phyloP scores from a whole-genome alignment of 768 basidiomycete genomes.

The Trichaptum fuscoviolaceum region DNA sequence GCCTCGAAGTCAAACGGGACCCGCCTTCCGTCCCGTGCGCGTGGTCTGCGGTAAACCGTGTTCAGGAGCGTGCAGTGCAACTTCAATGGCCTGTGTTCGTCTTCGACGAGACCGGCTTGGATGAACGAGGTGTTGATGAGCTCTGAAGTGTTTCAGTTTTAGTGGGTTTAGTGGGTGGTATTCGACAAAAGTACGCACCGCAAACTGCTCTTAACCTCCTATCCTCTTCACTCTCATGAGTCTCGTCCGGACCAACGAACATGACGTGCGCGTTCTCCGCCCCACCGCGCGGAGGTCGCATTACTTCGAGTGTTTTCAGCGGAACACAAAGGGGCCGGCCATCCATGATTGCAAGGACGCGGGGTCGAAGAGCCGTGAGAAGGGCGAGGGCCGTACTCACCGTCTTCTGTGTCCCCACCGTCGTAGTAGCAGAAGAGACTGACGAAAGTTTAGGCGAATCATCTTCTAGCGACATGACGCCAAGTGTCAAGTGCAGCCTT shows the following conservation, averaged over 20 bases:
- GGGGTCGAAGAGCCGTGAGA: slow-evolving; percentile 23
- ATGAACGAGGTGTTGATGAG: slow-evolving; percentile 25
- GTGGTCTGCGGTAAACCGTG: slow-evolving; percentile 27
- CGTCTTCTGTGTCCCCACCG: slow-evolving; percentile 24
- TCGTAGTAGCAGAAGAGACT: too few relatives aligned
- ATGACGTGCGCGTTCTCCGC: slow-evolving; percentile 47
- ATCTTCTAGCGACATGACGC: slow-evolving; percentile 56
- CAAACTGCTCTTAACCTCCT: slow-evolving; percentile 27
- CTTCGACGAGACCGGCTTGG: slow-evolving; percentile 26
- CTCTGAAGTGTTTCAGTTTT: slow-evolving; percentile 20
- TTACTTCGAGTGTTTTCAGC: slow-evolving; percentile 46
- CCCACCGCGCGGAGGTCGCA: slow-evolving; percentile 34
- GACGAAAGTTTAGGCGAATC: too few relatives aligned
- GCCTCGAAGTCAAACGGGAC: slow-evolving; percentile 38
- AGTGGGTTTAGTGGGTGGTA: neutral
- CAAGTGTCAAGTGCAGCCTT: slow-evolving; percentile 69
- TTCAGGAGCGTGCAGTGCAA: slow-evolving; percentile 34
- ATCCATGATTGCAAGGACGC: slow-evolving; percentile 27
- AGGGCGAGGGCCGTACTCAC: slow-evolving; percentile 21
- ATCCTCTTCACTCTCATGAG: slow-evolving; percentile 22
- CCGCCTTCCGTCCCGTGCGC: slow-evolving; percentile 21
- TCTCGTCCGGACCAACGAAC: slow-evolving; percentile 46
- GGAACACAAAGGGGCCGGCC: slow-evolving; percentile 32
- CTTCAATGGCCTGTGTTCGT: slow-evolving; percentile 30
- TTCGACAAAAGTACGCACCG: slow-evolving; percentile 27